Conservation (phyloP, 2,329 filamentous ascomycete genomes). For the Hawksworthiomyces lignivorus region DNA sequence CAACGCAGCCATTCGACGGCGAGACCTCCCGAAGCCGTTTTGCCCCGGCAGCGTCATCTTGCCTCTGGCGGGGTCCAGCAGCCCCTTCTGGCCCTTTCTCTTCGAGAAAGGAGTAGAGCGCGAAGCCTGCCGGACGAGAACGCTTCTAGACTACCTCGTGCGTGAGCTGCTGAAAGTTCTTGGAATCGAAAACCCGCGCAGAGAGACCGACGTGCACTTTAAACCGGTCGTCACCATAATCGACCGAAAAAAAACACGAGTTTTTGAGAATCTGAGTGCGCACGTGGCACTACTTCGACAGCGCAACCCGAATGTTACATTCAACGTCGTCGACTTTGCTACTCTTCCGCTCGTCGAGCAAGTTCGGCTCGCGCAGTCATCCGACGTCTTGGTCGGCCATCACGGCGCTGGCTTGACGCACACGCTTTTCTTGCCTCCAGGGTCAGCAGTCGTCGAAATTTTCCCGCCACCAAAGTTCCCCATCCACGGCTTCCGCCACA, state of each 20-base stretch:
- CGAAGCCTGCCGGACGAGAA: constrained; percentile 8
- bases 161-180: background rate
- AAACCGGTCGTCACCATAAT: constrained; percentile 17
- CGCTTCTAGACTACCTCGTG: constrained; percentile 6
- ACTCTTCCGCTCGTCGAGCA: constrained; percentile 16
- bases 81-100: constrained; percentile 19
- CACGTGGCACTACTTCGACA: constrained; percentile 11
- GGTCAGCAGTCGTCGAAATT: constrained; percentile 16
- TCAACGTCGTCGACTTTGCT: constrained; percentile 17
- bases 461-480: constrained; percentile 5
- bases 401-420: constrained; percentile 21
- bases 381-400: constrained; percentile 18
- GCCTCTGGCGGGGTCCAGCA: constrained; percentile 17
- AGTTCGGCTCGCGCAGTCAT: constrained; percentile 14
- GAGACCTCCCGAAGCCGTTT: constrained; percentile 14
- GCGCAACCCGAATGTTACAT: constrained; percentile 13
- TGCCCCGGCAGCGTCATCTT: constrained; percentile 15
- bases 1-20: constrained; percentile 15
- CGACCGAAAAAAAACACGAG: constrained; percentile 15
- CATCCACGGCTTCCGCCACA: constrained; percentile 6
- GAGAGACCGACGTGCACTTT: background rate
- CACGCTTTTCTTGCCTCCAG: constrained; percentile 18
- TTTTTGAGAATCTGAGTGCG: constrained; percentile 13
- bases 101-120: constrained; percentile 8
- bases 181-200: background rate